phyloP scores from a whole-genome alignment of 306 rosid species.

The Trifolium subterraneum region DNA sequence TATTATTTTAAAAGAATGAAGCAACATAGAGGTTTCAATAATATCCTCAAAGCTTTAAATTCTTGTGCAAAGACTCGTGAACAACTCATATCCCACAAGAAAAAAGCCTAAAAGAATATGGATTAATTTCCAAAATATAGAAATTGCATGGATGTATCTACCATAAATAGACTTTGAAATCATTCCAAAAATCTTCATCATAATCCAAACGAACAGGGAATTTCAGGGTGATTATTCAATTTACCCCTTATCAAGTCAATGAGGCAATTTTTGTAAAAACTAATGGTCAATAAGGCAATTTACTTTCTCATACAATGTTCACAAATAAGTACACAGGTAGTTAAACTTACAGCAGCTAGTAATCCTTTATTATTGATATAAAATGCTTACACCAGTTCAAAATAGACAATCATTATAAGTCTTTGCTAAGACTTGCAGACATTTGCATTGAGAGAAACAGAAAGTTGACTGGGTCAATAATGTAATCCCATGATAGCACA shows the following conservation, averaged over 20 bases:
- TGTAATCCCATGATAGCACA: slow-evolving; percentile 34
- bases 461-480: slow-evolving; percentile 35
- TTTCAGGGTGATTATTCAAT: slow-evolving; percentile 21
- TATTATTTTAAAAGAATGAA: not conserved
- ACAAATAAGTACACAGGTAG: slow-evolving; percentile 31
- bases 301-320: slow-evolving; percentile 42
- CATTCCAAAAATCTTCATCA: slow-evolving; percentile 33
- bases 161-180: slow-evolving; percentile 13
- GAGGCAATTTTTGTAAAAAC: slow-evolving; percentile 2
- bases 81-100: not conserved
- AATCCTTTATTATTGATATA: slow-evolving; percentile 56
- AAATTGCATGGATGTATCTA: slow-evolving; percentile 30
- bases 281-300: slow-evolving; percentile 40
- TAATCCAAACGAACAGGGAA: slow-evolving; percentile 27
- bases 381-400: slow-evolving; percentile 44
- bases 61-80: not conserved
- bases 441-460: slow-evolving; percentile 35
- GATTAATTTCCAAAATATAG: slow-evolving; percentile 26
- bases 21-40: slow-evolving; percentile 1
- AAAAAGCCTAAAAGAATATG: not conserved
- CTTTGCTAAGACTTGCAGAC: slow-evolving; percentile 36
- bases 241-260: slow-evolving; percentile 39
- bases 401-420: slow-evolving; percentile 37
- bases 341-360: slow-evolving; percentile 42
- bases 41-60: not conserved